Percentiles rank a stretch among this genome's conserved stretches.
Conservation (phyloP, 2,329 filamentous ascomycete genomes). For the Colletotrichum cordylinicola region DNA sequence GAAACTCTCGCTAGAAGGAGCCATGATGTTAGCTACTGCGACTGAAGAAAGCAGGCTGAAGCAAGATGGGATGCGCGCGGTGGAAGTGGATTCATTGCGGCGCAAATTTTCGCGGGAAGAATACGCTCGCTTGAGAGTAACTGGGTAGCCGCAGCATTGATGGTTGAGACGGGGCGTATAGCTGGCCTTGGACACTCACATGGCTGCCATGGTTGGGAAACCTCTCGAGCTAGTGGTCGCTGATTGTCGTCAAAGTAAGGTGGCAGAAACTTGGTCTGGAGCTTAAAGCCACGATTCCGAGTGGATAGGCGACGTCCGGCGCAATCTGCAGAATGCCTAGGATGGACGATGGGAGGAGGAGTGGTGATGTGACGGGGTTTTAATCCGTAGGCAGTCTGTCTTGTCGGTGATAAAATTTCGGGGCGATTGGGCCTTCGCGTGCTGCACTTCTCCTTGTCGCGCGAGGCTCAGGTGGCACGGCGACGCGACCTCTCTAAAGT, state of each 20-base stretch:
- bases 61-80: not conserved
- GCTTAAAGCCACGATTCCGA: not conserved
- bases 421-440: conserved; percentile 6
- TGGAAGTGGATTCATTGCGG: not conserved
- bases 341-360: not conserved
- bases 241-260: not conserved
- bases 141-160: not conserved
- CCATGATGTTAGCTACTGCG: not conserved
- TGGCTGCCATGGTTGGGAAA: conserved; percentile 21
- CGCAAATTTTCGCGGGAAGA: conserved; percentile 27
- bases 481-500: conserved; percentile 23
- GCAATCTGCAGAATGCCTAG: not conserved
- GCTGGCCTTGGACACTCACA: conserved; percentile 4
- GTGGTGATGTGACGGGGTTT: not conserved
- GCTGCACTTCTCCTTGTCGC: conserved; percentile 8
- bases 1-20: conserved; percentile 77
- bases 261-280: not conserved
- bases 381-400: not conserved
- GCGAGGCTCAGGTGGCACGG: conserved; percentile 18
- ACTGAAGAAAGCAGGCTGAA: not conserved
- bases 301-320: not conserved
- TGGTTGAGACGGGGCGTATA: not conserved
- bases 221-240: not conserved
- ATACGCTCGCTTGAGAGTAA: not conserved
- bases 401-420: conserved; percentile 18